phyloP scores from a whole-genome alignment of 805 yeast genomes.

The Zygosaccharomyces bailii region DNA sequence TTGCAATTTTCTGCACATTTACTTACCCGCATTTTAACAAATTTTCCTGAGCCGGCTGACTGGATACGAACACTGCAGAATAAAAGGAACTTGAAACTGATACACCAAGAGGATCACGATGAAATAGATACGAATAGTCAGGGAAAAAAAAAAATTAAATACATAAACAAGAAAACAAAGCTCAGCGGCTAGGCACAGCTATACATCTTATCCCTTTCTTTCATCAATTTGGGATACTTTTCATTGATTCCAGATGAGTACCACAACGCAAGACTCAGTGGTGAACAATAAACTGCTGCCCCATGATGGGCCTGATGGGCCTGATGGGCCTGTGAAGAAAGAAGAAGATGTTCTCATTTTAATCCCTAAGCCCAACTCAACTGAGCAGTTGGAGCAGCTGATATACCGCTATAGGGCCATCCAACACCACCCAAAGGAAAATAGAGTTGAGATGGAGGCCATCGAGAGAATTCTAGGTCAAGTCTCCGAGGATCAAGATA shows the following conservation, averaged over 20 bases:
- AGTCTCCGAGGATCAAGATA: constrained; percentile 42
- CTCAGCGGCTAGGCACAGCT: constrained; percentile 12
- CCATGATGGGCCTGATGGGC: constrained; percentile 1
- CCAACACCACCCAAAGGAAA: constrained; percentile 25
- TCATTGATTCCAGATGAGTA: constrained; percentile 6
- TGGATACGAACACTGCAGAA: constrained; percentile 11
- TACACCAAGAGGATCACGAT: constrained; percentile 7
- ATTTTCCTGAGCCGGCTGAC: constrained; percentile 5
- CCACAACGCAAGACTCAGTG: constrained; percentile 6
- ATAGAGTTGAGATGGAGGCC: constrained; percentile 40
- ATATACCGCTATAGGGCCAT: constrained; percentile 34
- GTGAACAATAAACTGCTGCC: constrained; percentile 3
- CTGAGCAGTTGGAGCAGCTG: constrained; percentile 31
- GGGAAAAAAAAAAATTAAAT: constrained; percentile 11
- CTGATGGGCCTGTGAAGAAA: too few relatives aligned
- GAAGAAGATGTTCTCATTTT: constrained; percentile 7
- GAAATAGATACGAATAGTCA: constrained; percentile 13
- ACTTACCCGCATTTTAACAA: constrained; percentile 10
- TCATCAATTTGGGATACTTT: not conserved
- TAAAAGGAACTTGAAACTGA: constrained; percentile 6
- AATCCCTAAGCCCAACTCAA: constrained; percentile 30
- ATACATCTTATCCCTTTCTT: not conserved
- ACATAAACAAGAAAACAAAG: constrained; percentile 5
- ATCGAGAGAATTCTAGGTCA: constrained; percentile 41
- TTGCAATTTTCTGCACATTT: constrained; percentile 7